Evolutionary conservation across 805 yeast species (phyloP).

Genomic region (Brettanomyces naardenensis): DNA sequence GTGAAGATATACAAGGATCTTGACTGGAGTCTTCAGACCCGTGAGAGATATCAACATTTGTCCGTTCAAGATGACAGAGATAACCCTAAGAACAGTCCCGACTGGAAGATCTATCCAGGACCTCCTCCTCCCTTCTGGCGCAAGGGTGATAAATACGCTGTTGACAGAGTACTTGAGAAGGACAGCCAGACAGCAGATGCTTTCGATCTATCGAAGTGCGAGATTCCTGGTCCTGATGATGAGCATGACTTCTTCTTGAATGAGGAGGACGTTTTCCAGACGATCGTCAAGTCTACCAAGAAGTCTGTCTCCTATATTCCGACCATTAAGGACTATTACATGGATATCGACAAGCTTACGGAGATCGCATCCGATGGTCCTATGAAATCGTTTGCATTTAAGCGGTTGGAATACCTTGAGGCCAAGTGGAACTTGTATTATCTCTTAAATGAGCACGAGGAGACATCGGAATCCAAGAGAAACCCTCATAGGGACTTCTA

Average conservation of each 20-base stretch:
- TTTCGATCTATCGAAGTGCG: conserved; percentile 51
- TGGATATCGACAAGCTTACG: conserved; percentile 71
- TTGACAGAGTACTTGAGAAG: not conserved
- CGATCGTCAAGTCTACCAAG: conserved; percentile 18
- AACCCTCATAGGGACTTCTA: conserved; percentile 97
- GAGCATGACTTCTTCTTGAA: conserved; percentile 37
- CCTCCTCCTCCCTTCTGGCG: conserved; percentile 92
- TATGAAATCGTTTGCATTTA: conserved; percentile 89
- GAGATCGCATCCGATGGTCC: conserved; percentile 89
- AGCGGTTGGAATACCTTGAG: conserved; percentile 86
- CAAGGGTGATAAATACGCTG: conserved; percentile 25
- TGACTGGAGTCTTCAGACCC: conserved; percentile 56
- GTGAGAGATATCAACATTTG: conserved; percentile 64
- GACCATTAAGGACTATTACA: conserved; percentile 75
- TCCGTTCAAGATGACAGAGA: conserved; percentile 68
- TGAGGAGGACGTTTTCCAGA: conserved; percentile 61
- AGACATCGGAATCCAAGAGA: conserved; percentile 78
- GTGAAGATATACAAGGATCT: conserved; percentile 56
- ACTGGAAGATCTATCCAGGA: conserved; percentile 82
- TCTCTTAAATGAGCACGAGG: conserved; percentile 86
- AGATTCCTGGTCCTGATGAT: conserved; percentile 41
- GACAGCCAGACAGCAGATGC: conserved; percentile 11
- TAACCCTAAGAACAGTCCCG: conserved; percentile 74
- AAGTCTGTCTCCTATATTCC: conserved; percentile 58
- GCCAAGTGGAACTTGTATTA: conserved; percentile 94